Base-by-base conservation (phyloP, 148 eudicot genomes). In the Chenopodium quinoa region DNA sequence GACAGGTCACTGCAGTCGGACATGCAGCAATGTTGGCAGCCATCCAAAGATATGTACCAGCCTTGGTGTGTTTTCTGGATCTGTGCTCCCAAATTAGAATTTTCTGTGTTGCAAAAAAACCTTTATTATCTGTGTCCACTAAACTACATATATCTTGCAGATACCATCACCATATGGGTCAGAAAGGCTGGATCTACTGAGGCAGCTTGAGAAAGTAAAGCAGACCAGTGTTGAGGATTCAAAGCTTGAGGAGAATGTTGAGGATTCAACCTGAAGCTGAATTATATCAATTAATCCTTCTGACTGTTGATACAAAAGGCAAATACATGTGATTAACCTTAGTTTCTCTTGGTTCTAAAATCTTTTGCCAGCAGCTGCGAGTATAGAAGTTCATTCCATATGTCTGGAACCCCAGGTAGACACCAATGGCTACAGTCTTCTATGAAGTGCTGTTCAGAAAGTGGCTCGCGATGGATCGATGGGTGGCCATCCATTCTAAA, bases 11-110 rank as follows among this genome's bases (percentile, higher is more conserved):
- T 85, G 99, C 99, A 75, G 94, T 97, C 50, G 99, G 99, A 67
- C 99, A 97, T 86, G 99, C 99, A 17, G 99, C 99, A 31, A 97
- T 97, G 92, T 82, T 97, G 85, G 99, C 99, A 58, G 98, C 94
- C 80, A 94, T 97, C 67, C 99, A 97, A 77, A 91, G 99, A 91
- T 94, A 97, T 73, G 92, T 90, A 29, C 99, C 97, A 69, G 75
- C 91, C 50, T 81, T 97, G 97, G 98, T 92, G 58, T 81, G 92
- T 89, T 65, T 83, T 75, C 22, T 23, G 16, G 32, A 65, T 19
- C 64, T 75, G 74, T 34, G 1, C 44, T 72, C 62, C 25, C 67
- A 58, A 32, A 12, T 72, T 65, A 23, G 7, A 20, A 20, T 64
- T 81, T 52, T n/a, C 23, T 31, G 6, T 50, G 65, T 50, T 19